These are phyloP conservation scores for Trametes villosa DNA, from an alignment of 768 basidiomycete species.

Conservation along the genomic window DNA sequence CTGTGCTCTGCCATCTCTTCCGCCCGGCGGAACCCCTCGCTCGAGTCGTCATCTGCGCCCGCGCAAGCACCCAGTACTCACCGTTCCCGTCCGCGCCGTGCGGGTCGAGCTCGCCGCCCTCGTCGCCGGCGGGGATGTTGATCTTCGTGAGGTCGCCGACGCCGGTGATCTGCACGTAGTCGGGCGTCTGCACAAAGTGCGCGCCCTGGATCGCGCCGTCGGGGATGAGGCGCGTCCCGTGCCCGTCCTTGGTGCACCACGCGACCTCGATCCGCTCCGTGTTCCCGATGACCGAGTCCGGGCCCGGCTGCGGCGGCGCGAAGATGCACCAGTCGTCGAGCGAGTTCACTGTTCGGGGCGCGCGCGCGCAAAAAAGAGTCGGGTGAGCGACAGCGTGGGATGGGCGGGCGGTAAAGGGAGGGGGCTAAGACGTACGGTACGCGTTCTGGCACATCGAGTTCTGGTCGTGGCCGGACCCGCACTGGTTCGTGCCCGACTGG, in stretches of 20 bases:
- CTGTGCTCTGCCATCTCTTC: no score
- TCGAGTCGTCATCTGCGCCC: no score
- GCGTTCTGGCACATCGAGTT: constrained; percentile 69
- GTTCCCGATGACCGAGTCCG: constrained; percentile 58
- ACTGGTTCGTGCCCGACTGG: constrained; percentile 67
- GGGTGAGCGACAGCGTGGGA: not conserved
- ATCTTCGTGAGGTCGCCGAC: constrained; percentile 66
- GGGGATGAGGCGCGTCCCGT: constrained; percentile 72
- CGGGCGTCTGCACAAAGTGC: constrained; percentile 74
- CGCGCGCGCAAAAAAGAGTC: not conserved
- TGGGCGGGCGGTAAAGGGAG: no score
- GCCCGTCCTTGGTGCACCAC: constrained; percentile 58
- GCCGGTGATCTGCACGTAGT: constrained; percentile 75
- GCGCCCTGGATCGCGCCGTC: constrained; percentile 70
- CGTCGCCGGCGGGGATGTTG: constrained; percentile 64
- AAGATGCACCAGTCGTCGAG: constrained; percentile 62
- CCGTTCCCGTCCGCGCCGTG: constrained; percentile 66
- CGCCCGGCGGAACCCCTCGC: no score
- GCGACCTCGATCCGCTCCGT: constrained; percentile 61
- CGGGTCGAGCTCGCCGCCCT: constrained; percentile 70
- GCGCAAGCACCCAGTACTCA: constrained; percentile 31
- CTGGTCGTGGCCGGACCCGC: constrained; percentile 59
- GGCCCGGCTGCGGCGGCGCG: constrained; percentile 54
- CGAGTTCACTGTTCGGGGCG: constrained; percentile 50
- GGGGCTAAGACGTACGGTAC: constrained; percentile 57